Conservation (phyloP, 2,329 filamentous ascomycete species). For the Fusarium subglutinans region DNA sequence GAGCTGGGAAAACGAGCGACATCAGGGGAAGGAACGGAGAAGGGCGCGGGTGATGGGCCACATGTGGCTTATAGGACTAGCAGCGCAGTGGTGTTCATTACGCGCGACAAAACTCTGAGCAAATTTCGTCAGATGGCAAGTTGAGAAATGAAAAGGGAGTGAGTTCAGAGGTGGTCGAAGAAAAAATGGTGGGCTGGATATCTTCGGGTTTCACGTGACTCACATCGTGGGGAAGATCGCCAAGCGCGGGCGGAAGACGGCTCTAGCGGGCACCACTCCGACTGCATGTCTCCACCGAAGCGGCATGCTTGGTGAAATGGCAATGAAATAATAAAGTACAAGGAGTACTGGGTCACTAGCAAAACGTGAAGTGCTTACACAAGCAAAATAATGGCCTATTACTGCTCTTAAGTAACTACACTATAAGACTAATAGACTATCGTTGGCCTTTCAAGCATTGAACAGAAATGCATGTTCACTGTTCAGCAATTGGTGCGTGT, state of each 20-base stretch:
- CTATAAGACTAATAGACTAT: too few relatives aligned
- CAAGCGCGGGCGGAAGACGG: neutral
- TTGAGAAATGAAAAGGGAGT: neutral
- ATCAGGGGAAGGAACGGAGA: neutral
- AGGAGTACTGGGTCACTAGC: too few relatives aligned
- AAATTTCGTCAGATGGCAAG: fast-evolving
- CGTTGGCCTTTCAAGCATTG: too few relatives aligned
- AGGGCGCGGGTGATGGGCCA: neutral
- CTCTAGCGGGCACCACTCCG: neutral
- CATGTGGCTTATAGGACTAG: neutral
- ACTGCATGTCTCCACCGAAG: neutral
- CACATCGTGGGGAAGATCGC: neutral
- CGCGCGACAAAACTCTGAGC: fast-evolving
- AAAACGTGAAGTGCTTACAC: too few relatives aligned
- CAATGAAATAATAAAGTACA: too few relatives aligned
- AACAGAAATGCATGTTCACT: too few relatives aligned
- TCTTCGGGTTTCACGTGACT: neutral
- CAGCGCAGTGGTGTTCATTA: fast-evolving
- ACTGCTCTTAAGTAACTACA: too few relatives aligned
- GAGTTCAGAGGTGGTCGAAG: neutral
- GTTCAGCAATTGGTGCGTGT: too few relatives aligned
- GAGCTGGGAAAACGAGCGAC: neutral
- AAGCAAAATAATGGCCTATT: too few relatives aligned
- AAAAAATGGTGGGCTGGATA: neutral
- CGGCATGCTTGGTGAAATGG: too few relatives aligned